phyloP scores from a whole-genome alignment of 1,284 basidiomycete species.

The Trichosporon sp. region DNA sequence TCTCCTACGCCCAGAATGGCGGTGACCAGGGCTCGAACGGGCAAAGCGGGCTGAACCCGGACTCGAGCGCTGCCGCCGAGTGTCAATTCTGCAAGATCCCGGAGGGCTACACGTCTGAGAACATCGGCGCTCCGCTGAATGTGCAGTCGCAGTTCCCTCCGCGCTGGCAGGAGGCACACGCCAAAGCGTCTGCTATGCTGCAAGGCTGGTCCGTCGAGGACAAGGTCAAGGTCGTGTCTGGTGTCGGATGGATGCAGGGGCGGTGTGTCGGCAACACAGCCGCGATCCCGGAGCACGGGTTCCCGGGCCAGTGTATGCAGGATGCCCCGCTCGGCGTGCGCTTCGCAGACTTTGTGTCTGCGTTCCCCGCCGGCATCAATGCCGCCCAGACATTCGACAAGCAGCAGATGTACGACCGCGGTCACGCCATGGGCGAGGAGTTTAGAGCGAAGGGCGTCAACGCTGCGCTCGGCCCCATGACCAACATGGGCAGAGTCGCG shows the following conservation, averaged over 20 bases:
- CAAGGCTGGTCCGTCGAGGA: constrained; percentile 49
- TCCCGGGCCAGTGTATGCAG: constrained; percentile 63
- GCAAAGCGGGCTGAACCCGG: background rate
- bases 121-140: constrained; percentile 21
- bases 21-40: background rate
- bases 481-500: constrained; percentile 56
- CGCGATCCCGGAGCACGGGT: constrained; percentile 57
- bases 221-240: constrained; percentile 50
- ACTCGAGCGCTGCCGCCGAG: background rate
- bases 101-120: constrained; percentile 23
- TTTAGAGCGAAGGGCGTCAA: constrained; percentile 74
- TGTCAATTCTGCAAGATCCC: constrained; percentile 19
- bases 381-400: constrained; percentile 68
- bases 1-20: background rate
- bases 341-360: constrained; percentile 58
- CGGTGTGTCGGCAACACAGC: constrained; percentile 65
- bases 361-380: constrained; percentile 69
- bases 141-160: constrained; percentile 13
- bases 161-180: constrained; percentile 29
- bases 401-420: constrained; percentile 65
- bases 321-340: constrained; percentile 57
- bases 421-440: constrained; percentile 69
- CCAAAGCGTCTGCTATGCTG: constrained; percentile 43
- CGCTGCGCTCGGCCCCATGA: constrained; percentile 56
- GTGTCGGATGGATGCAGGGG: constrained; percentile 43